Evolutionary conservation across 495 filamentous ascomycete species (phyloP).

Genomic region (Thermothielavioides terrestris): DNA sequence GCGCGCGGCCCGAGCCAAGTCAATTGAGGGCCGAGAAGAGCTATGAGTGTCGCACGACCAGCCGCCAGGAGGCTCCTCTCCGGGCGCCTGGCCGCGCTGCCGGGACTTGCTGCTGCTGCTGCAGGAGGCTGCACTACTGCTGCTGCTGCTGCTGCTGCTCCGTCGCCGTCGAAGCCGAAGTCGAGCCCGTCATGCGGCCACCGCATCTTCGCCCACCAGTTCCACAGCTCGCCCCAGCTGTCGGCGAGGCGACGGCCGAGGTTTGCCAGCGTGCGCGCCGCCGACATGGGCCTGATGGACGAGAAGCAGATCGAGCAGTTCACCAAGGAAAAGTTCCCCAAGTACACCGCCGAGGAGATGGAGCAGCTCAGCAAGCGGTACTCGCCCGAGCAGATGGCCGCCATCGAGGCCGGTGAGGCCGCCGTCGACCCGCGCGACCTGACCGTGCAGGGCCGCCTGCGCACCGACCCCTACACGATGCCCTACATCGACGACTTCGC

Average conservation of each 20-base stretch:
- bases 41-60: slow-evolving; percentile 30
- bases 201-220: slow-evolving; percentile 15
- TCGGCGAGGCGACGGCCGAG: slow-evolving; percentile 30
- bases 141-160: slow-evolving; percentile 5
- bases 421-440: slow-evolving; percentile 74
- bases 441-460: slow-evolving; percentile 57
- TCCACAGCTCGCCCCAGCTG: slow-evolving; percentile 39
- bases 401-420: slow-evolving; percentile 77
- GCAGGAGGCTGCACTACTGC: neutral
- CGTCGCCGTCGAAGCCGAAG: slow-evolving; percentile 3
- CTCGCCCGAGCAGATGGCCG: slow-evolving; percentile 70
- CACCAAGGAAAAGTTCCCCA: slow-evolving; percentile 43
- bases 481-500: slow-evolving; percentile 84
- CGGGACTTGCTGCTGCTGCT: too few relatives aligned
- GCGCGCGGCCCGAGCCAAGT: slow-evolving; percentile 10
- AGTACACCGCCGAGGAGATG: slow-evolving; percentile 64
- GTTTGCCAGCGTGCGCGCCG: slow-evolving; percentile 37
- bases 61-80: slow-evolving; percentile 27
- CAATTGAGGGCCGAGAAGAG: slow-evolving; percentile 9
- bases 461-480: slow-evolving; percentile 61
- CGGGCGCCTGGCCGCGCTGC: slow-evolving; percentile 18
- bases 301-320: slow-evolving; percentile 34
- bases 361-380: slow-evolving; percentile 55
- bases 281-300: slow-evolving; percentile 34
- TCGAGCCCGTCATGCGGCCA: slow-evolving; percentile 5